A percentile compares a stretch with the other conserved stretches of the same genome.
phyloP scores from a whole-genome alignment of 495 filamentous ascomycete genomes.

The Penicillium daleae region DNA sequence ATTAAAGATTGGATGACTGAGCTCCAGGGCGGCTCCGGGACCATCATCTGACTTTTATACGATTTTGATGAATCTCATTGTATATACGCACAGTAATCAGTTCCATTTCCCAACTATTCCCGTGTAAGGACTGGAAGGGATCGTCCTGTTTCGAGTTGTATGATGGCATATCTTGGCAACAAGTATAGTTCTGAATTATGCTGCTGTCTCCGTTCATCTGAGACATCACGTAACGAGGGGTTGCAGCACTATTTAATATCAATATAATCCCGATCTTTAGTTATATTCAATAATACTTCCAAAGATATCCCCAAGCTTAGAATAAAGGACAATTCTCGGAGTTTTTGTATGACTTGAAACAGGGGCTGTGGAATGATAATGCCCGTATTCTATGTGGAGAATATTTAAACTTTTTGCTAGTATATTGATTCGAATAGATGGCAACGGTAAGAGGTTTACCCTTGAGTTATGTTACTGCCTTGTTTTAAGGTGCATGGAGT shows the following conservation, averaged over 20 bases:
- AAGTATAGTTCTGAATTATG: not conserved
- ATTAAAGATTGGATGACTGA: not conserved
- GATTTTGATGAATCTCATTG: not conserved
- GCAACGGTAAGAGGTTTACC: no score
- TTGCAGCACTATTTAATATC: not conserved
- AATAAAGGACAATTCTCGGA: not conserved
- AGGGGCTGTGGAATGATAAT: not conserved
- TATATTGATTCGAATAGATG: no score
- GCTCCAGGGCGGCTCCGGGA: not conserved
- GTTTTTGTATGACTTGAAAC: not conserved
- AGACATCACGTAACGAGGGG: not conserved
- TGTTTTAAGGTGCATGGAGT: no score
- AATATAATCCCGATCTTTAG: not conserved
- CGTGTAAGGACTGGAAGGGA: not conserved
- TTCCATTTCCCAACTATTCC: not conserved
- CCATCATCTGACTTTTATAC: not conserved
- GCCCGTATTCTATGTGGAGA: not conserved
- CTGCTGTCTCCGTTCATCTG: not conserved
- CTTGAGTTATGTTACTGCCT: not conserved
- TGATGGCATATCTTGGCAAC: not conserved
- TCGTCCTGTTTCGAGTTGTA: not conserved
- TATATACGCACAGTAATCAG: not conserved
- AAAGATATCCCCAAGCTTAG: not conserved
- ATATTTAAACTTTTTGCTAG: not conserved
- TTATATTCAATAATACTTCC: not conserved